A percentile compares a stretch with the other conserved stretches of the same genome.
Evolutionary conservation across 176 grass and related monocot species (phyloP).

Genomic region (Saccharum officinarum): DNA sequence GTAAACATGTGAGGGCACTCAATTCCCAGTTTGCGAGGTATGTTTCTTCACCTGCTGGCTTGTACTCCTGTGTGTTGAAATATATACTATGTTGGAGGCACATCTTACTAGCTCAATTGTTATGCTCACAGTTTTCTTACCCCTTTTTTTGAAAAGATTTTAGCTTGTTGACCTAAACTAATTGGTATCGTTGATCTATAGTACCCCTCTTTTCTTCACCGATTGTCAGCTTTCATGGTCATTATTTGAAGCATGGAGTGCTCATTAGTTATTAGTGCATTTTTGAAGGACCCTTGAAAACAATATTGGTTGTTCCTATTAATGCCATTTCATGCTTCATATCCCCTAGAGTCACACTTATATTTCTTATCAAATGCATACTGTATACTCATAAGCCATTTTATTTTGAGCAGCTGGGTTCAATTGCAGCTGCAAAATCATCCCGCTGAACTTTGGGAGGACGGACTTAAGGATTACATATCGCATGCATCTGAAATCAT

Average conservation of each 20-base stretch:
- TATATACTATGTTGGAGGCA: background rate
- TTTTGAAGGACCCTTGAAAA: background rate
- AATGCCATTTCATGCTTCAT: background rate
- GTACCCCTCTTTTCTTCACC: background rate
- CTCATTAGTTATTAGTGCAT: background rate
- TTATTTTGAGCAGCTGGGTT: conserved; percentile 73
- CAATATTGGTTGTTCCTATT: background rate
- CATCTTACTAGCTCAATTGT: background rate
- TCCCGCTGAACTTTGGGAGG: conserved; percentile 90
- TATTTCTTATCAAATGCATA: background rate
- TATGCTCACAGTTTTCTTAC: background rate
- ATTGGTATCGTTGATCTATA: background rate
- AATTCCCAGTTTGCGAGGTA: conserved; percentile 92
- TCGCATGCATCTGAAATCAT: conserved; percentile 79
- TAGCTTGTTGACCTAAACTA: background rate
- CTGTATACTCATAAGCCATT: conserved; percentile 20
- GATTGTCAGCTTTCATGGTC: background rate
- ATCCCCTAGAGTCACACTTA: background rate
- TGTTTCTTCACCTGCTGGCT: conserved; percentile 9
- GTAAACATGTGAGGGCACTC: conserved; percentile 78
- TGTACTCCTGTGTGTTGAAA: background rate
- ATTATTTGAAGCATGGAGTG: background rate
- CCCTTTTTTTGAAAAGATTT: background rate
- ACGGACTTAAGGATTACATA: conserved; percentile 73
- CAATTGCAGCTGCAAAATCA: conserved; percentile 80